Base-by-base conservation (phyloP, 176 grass and related monocot species). In the Hsuehochloa calcarea region DNA sequence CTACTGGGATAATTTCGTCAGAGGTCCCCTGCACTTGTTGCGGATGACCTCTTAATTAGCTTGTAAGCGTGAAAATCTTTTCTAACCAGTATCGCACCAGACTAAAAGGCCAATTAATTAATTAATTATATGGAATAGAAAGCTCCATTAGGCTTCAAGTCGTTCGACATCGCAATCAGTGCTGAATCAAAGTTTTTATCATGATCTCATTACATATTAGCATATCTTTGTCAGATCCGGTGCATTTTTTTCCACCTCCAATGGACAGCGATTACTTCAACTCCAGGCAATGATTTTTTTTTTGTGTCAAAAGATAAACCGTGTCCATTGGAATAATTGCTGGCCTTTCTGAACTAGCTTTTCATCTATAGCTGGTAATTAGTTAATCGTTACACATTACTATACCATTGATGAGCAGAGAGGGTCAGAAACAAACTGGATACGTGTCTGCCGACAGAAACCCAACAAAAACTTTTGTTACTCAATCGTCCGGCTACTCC, bases 231-330 rank as follows among this genome's bases (percentile, higher is more conserved):
- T 27, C 31, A 39, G 65, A 83, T 34, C 56, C 41, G 54, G 10
- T 29, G 2, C 72, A 19, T 52, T 34, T 69, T 69, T 67, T 73
- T 45, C 22, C 16, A 65, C 7, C 38, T 47, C 88, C 79, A 90
- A 77, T 90, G 74, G 38, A n/a, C 2, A 26, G 3, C 22, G 16
- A 78, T 86, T 86, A 45, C 79, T 90, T 90, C 72, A 29, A 44
- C 1, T 72, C 6, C 39, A 40, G 38, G 72, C 37, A 86, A 78
- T 11, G 35, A 26, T 37, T 22, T 20, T 62, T 45, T 20, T 31
- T n/a, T 55, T 80, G 64, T 45, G 37, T 39, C 72, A 82, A 72
- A 69, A 65, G 35, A 11, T 74, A 6, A 25, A 3, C 37, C 12
- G 15, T 70, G 54, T 76, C 3, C n/a, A 51, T 62, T 69, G 54